A percentile compares a stretch with the other conserved stretches of the same genome.
phyloP scores from a whole-genome alignment of 2,329 filamentous ascomycete species.

The Hysterium pulicare region DNA sequence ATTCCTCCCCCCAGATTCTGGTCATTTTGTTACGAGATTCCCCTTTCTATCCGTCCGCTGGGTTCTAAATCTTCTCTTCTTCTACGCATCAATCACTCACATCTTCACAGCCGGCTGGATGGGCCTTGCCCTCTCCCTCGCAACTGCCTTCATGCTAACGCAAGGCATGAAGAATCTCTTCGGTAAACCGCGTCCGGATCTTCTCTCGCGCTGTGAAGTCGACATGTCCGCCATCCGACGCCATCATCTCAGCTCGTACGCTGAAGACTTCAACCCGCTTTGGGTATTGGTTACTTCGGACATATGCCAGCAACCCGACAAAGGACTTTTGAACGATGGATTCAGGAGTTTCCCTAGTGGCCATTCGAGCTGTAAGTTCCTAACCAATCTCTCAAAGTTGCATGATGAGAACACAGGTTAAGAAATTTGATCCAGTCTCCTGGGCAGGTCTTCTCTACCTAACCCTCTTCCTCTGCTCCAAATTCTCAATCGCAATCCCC shows the following conservation, averaged over 20 bases:
- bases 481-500: conserved; percentile 71
- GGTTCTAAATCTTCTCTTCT: no score
- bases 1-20: background rate
- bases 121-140: conserved; percentile 70
- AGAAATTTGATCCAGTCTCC: conserved; percentile 53
- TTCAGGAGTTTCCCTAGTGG: conserved; percentile 83
- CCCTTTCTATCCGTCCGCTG: no score
- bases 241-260: conserved; percentile 63
- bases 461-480: conserved; percentile 80
- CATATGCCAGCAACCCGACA: conserved; percentile 70
- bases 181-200: conserved; percentile 62
- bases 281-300: conserved; percentile 69
- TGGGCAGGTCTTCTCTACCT: conserved; percentile 82
- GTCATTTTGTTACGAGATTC: background rate
- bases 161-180: conserved; percentile 77
- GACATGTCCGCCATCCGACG: conserved; percentile 50
- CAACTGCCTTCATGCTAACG: conserved; percentile 74
- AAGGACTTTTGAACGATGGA: conserved; percentile 65
- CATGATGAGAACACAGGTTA: no score
- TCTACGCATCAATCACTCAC: background rate
- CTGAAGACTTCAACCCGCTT: conserved; percentile 48
- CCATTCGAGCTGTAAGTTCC: conserved; percentile 61
- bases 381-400: no score
- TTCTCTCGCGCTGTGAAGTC: conserved; percentile 67
- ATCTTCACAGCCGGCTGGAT: conserved; percentile 62